These are phyloP conservation scores for Globisporangium recalcitrans DNA, from an alignment of 352 stramenopile species.

Conservation along the genomic window DNA sequence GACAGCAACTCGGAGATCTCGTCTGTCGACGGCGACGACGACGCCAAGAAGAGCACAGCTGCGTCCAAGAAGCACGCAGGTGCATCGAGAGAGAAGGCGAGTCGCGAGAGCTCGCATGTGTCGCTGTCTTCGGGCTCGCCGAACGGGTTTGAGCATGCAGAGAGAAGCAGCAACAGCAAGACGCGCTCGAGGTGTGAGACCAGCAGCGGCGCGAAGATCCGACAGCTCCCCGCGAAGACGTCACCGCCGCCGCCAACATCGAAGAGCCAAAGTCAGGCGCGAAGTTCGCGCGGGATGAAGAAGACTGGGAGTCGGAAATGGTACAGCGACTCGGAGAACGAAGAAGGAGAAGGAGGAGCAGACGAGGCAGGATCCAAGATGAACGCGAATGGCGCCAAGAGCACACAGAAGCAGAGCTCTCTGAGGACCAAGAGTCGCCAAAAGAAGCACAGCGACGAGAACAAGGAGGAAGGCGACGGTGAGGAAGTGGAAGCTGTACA, in stretches of 20 bases:
- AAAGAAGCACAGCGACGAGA: slow-evolving; percentile 9
- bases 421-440: not conserved
- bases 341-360: slow-evolving; percentile 3
- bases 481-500: slow-evolving; percentile 8
- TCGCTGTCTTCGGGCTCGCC: not conserved
- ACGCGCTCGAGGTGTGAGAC: not conserved
- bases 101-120: slow-evolving; percentile 14
- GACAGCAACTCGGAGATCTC: slow-evolving; percentile 54
- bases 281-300: slow-evolving; percentile 21
- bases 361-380: slow-evolving; percentile 4
- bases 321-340: slow-evolving; percentile 52
- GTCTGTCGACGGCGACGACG: slow-evolving; percentile 22
- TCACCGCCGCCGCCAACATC: slow-evolving; percentile 1
- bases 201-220: slow-evolving; percentile 15
- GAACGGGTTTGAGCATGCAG: not conserved
- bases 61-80: slow-evolving; percentile 1
- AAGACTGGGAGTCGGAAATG: slow-evolving; percentile 31
- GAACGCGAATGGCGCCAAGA: not conserved
- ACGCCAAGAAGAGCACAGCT: not conserved
- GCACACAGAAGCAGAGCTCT: not conserved
- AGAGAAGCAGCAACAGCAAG: not conserved
- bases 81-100: slow-evolving; percentile 8
- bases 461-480: slow-evolving; percentile 12
- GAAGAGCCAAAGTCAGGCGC: slow-evolving; percentile 9
- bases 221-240: slow-evolving; percentile 11